A percentile compares a stretch with the other conserved stretches of the same genome.
Conservation (phyloP, 495 filamentous ascomycete species). For the Cercophora newfieldiana region DNA sequence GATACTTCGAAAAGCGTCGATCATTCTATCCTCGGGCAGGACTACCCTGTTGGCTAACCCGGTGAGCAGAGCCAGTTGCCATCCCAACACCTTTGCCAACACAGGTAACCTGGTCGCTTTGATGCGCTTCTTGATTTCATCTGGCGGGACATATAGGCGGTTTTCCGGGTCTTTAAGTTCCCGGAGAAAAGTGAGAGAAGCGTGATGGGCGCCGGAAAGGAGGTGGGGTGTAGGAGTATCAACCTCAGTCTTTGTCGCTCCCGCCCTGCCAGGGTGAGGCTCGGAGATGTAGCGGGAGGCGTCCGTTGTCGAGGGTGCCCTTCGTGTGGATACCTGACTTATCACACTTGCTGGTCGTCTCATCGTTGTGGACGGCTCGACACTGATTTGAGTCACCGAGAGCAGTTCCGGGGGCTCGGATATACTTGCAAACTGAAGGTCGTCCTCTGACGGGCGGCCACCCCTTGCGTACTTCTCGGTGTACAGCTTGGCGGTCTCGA, state of each 20-base stretch:
- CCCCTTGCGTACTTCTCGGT: not conserved
- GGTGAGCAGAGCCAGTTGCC: not conserved
- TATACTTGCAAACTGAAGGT: not conserved
- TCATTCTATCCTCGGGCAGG: not conserved
- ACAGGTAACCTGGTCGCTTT: not conserved
- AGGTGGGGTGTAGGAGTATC: too few relatives aligned
- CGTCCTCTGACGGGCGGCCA: not conserved
- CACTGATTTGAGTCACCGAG: not conserved
- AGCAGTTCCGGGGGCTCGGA: not conserved
- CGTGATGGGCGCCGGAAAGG: too few relatives aligned
- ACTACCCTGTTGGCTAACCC: not conserved
- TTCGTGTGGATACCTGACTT: not conserved
- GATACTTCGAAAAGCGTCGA: not conserved
- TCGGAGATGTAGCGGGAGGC: not conserved
- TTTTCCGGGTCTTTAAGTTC: too few relatives aligned
- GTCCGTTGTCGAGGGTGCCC: not conserved
- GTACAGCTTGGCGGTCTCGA: conserved; percentile 1
- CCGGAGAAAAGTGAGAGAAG: too few relatives aligned
- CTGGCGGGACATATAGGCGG: too few relatives aligned
- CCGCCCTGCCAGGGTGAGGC: not conserved
- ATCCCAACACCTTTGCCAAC: not conserved
- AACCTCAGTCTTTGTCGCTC: not conserved
- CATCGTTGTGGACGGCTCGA: not conserved
- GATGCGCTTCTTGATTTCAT: not conserved
- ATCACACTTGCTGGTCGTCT: not conserved